Conservation (phyloP, 2,329 filamentous ascomycete genomes). For the Nothopassalora personata region DNA sequence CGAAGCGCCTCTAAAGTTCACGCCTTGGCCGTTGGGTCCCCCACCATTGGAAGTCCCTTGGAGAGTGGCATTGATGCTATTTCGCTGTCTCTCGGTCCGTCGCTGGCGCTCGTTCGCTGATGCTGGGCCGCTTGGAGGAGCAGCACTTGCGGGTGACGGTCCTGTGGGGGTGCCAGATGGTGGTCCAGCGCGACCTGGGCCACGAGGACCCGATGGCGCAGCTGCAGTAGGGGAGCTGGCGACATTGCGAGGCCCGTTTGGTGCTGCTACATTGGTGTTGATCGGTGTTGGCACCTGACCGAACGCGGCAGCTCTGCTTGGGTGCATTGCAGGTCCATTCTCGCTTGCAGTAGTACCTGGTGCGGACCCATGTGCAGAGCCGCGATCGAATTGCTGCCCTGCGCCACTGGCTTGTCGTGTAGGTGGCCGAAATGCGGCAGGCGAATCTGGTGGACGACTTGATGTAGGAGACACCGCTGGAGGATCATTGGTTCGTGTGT, state of each 20-base stretch:
- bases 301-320: constrained; percentile 25
- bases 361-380: constrained; percentile 21
- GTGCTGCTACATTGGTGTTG: constrained; percentile 22
- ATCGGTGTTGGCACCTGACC: constrained; percentile 22
- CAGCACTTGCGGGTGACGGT: constrained; percentile 22
- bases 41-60: constrained; percentile 14
- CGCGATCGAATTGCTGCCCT: constrained; percentile 17
- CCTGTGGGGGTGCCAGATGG: constrained; percentile 26
- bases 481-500: constrained; percentile 13
- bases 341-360: constrained; percentile 27
- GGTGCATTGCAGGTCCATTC: constrained; percentile 26
- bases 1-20: constrained; percentile 32
- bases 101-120: constrained; percentile 19
- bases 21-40: constrained; percentile 19
- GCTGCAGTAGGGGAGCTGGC: constrained; percentile 26
- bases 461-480: constrained; percentile 24
- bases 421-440: constrained; percentile 15
- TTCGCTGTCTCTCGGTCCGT: constrained; percentile 21
- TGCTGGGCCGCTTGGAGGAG: constrained; percentile 30
- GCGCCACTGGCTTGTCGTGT: constrained; percentile 15
- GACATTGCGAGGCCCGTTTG: constrained; percentile 18
- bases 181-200: constrained; percentile 15
- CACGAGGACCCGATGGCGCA: constrained; percentile 28
- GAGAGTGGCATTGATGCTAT: constrained; percentile 27
- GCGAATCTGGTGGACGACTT: constrained; percentile 20